Evolutionary conservation across 257 asterid genomes (phyloP), one percentile per base, ranked within the genome.

Genomic region (Cordia subcordata): DNA sequence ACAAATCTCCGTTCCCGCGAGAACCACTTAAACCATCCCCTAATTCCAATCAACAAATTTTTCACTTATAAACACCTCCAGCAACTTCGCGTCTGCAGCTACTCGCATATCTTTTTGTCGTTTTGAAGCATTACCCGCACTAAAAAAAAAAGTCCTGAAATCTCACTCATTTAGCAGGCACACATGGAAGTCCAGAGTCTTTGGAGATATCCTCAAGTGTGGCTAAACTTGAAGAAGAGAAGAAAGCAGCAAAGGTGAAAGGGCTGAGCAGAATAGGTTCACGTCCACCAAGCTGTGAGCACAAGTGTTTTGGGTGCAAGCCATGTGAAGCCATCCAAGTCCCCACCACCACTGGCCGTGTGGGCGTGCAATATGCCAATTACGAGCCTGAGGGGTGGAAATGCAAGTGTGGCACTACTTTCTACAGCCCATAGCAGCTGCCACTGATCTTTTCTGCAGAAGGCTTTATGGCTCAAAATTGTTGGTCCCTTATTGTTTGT

Each of bases 311-410:
- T 70, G 96, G 94, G 16, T 92, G 96, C 69, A 81, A 52, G 76
- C 96, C 96, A 14, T 88, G 98, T 66, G 83, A 84, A 57, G 85
- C 96, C 61, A 82, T 84, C 62, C 95, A 88, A 58, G 96, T 92
- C 51, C 99, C 96, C 16, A 79, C 93, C 1, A 79, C 79, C 5
- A 74, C 58, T 10, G 62, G 65, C 44, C 54, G 60, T 13, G 71
- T 79, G 5, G 80, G 83, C 15, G 68, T 82, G 11, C 93, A 81
- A 62, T 92, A 88, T 81, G 81, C 99, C 3, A 88, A 88, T 39
- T 92, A 92, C 66, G 88, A 85, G 57, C 96, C 98, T 0, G 98
- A 92, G 76, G 95, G 94, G 10, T 88, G 98, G 98, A 88, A 82
- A 65, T 88, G 99, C 90, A 92, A 92, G 72, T 92, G 99, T 71